phyloP scores from a whole-genome alignment of 1,284 basidiomycete genomes.

The Sporisorium graminicola region DNA sequence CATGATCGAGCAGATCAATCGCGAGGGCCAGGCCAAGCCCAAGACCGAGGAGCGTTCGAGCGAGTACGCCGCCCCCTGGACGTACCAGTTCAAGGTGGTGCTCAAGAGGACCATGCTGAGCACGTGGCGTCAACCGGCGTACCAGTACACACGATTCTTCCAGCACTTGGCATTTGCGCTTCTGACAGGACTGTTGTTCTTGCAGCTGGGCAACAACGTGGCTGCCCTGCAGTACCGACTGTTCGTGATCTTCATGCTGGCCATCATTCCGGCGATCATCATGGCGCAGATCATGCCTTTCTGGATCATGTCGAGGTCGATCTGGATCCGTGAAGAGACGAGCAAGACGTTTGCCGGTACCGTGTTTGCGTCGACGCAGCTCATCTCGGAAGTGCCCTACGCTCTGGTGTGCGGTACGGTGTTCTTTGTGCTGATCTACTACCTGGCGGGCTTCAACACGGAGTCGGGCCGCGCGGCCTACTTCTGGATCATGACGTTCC shows the following conservation, averaged over 20 bases:
- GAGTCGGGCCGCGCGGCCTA: constrained; percentile 76
- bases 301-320: constrained; percentile 81
- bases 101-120: constrained; percentile 78
- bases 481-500: constrained; percentile 74
- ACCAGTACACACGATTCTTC: constrained; percentile 79
- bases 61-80: constrained; percentile 77
- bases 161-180: constrained; percentile 76
- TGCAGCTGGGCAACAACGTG: constrained; percentile 79
- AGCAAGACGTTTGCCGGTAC: constrained; percentile 60
- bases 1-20: constrained; percentile 72
- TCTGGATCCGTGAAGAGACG: constrained; percentile 63
- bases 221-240: constrained; percentile 86
- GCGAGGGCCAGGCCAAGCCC: constrained; percentile 70
- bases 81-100: constrained; percentile 83
- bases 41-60: constrained; percentile 63
- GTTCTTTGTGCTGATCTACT: constrained; percentile 65
- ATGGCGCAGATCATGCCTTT: constrained; percentile 85
- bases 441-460: constrained; percentile 77
- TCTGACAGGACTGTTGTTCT: constrained; percentile 84
- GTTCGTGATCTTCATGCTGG: constrained; percentile 75
- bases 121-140: constrained; percentile 70
- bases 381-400: constrained; percentile 77
- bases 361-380: constrained; percentile 68
- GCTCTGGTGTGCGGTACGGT: constrained; percentile 72
- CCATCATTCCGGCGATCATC: constrained; percentile 80